Evolutionary conservation across 257 asterid species (phyloP), one percentile per base, ranked within the genome.

Genomic region (Craterostigma plantagineum): DNA sequence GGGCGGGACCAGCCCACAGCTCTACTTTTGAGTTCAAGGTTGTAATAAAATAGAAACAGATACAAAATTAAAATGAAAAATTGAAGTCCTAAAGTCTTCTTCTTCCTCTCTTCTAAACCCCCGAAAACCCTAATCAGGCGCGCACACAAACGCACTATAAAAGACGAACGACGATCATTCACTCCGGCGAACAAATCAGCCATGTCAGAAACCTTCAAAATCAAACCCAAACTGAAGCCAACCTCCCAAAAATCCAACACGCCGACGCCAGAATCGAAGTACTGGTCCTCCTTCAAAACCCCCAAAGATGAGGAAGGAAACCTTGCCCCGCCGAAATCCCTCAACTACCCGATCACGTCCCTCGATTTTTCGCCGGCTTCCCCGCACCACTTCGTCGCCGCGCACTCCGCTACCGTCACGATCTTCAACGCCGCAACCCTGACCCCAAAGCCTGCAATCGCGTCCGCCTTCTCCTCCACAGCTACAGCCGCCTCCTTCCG

Each of bases 361-460:
- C 11, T 87, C 7, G 45, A 74, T 30, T 79, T 90, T 38, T 74
- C 93, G 39, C 92, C 94, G 0, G 15, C 53, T 0, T 43, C 71
- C 18, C 95, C 98, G 17, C 64, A 90, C 63, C 93, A 90, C 58
- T 79, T 90, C 55, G 92, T 82, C 63, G 79, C 83, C 58, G 50
- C 95, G 12, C 92, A 83, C 34, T 90, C 98, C 51, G 92, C 91
- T 56, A 64, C 53, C 5, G 60, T 79, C 18, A 43, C 91, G 34
- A 43, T 76, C 14, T 76, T 70, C 57, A 72, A 81, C 42, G 79
- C 74, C 2, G 51, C 66, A 38, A 66, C 76, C 0, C 85, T 74
- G n/a, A 66, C 66, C 46, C 60, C 55, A 8, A 79, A 65, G 49
- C 48, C 81, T 34, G 69, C 61, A 11, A 70, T 87, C 49, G 11